Conservation (phyloP, 1,284 basidiomycete genomes). For the Puccinia novopanici region DNA sequence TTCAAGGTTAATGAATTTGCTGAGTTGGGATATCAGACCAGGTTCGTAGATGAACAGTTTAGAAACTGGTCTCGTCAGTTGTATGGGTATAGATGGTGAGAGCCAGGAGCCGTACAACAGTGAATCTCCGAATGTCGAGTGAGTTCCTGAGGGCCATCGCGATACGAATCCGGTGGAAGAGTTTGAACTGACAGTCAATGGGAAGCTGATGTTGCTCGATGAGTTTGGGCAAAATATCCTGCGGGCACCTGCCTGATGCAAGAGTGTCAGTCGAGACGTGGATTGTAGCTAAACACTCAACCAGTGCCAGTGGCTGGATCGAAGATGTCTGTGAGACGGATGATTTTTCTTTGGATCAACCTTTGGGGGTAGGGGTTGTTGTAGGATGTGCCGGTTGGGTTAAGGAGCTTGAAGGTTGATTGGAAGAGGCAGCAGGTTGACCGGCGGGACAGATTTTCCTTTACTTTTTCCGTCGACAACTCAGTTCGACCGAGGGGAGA, state of each 20-base stretch:
- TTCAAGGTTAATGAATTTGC: constrained; percentile 83
- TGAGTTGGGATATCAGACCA: too few relatives aligned
- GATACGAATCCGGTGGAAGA: constrained; percentile 82
- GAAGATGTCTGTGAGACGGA: constrained; percentile 4
- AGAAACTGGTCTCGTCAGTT: constrained; percentile 70
- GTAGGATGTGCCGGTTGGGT: constrained; percentile 6
- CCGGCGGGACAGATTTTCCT: constrained; percentile 54
- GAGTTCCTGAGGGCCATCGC: constrained; percentile 69
- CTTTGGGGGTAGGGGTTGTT: constrained; percentile 34
- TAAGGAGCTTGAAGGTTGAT: constrained; percentile 52
- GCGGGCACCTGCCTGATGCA: constrained; percentile 26
- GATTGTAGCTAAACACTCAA: constrained; percentile 43
- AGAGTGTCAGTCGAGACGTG: constrained; percentile 25
- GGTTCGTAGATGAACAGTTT: too few relatives aligned
- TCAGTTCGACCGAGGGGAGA: constrained; percentile 33
- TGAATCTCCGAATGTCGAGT: constrained; percentile 74
- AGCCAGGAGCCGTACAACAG: constrained; percentile 78
- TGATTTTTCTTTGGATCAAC: constrained; percentile 30
- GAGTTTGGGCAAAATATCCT: constrained; percentile 71
- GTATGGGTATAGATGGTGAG: constrained; percentile 72
- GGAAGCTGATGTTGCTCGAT: constrained; percentile 75
- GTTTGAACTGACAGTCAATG: constrained; percentile 80
- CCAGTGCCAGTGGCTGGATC: background rate
- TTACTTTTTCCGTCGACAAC: constrained; percentile 39
- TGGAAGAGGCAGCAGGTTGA: constrained; percentile 51